phyloP scores from a whole-genome alignment of 2,329 filamentous ascomycete species.

The Cytospora mali region DNA sequence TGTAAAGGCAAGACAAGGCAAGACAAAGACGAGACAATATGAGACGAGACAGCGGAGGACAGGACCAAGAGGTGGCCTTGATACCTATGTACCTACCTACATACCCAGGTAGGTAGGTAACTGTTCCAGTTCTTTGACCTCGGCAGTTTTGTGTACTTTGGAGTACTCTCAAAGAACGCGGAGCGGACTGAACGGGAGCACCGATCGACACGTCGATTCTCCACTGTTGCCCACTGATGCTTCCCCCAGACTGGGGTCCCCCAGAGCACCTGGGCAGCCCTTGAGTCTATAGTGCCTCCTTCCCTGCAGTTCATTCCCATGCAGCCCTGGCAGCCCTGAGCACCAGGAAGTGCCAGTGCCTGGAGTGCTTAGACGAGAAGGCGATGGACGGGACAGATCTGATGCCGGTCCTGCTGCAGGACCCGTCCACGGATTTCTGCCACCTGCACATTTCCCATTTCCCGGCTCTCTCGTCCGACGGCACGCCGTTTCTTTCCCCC shows the following conservation, averaged over 20 bases:
- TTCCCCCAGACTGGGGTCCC: background rate
- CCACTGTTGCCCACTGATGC: background rate
- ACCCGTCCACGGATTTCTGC: background rate
- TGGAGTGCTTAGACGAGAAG: too few species aligned
- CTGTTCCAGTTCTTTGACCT: background rate
- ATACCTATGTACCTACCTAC: background rate
- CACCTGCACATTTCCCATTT: background rate
- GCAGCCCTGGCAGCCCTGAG: constrained; percentile 1
- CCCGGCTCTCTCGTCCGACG: background rate
- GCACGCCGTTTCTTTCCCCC: background rate
- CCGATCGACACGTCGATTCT: background rate
- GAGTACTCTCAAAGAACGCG: background rate
- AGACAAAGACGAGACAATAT: background rate
- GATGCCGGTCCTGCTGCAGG: background rate
- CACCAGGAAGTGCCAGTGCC: background rate
- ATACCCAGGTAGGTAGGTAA: background rate
- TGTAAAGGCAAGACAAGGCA: background rate
- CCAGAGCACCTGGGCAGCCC: too few species aligned
- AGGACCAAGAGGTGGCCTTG: too few species aligned
- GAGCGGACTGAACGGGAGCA: background rate
- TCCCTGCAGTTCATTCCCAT: background rate
- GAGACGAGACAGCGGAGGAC: background rate
- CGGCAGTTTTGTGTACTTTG: background rate
- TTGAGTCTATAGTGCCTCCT: background rate
- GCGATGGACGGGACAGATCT: background rate